phyloP scores from a whole-genome alignment of 1,139 yeast genomes.

The Waltiozyma sp. region DNA sequence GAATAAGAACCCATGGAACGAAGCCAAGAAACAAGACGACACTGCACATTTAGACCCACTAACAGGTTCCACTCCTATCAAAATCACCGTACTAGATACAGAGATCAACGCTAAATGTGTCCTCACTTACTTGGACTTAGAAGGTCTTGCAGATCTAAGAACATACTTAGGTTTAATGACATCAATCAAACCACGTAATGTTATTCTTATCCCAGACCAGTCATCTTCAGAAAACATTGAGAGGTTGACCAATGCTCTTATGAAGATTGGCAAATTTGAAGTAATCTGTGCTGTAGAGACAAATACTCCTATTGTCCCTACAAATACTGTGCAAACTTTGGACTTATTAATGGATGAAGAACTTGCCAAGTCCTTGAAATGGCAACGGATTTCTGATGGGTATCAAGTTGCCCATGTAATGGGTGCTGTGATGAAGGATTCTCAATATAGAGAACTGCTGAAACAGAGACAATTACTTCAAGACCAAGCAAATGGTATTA shows the following conservation, averaged over 20 bases:
- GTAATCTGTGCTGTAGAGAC: constrained; percentile 24
- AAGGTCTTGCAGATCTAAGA: constrained; percentile 78
- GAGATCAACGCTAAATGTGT: constrained; percentile 52
- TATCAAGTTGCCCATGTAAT: constrained; percentile 73
- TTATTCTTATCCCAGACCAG: constrained; percentile 46
- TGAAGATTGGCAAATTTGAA: constrained; percentile 23
- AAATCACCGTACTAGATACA: background rate
- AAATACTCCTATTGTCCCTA: constrained; percentile 39
- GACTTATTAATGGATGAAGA: constrained; percentile 64
- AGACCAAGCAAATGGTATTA: background rate
- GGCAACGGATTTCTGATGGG: constrained; percentile 82
- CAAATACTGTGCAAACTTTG: constrained; percentile 53
- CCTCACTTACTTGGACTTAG: constrained; percentile 67
- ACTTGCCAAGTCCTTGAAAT: constrained; percentile 49
- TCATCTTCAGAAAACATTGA: constrained; percentile 20
- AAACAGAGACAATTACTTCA: constrained; percentile 12
- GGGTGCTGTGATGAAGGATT: constrained; percentile 52
- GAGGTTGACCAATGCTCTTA: constrained; percentile 13
- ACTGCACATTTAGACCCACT: constrained; percentile 47
- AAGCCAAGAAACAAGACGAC: constrained; percentile 27
- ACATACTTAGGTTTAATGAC: constrained; percentile 75
- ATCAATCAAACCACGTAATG: constrained; percentile 65
- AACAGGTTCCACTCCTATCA: constrained; percentile 15
- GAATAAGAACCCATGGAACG: constrained; percentile 10
- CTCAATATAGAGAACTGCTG: constrained; percentile 17